phyloP scores from a whole-genome alignment of 2,329 filamentous ascomycete genomes.

The Bipolaris sorokiniana region DNA sequence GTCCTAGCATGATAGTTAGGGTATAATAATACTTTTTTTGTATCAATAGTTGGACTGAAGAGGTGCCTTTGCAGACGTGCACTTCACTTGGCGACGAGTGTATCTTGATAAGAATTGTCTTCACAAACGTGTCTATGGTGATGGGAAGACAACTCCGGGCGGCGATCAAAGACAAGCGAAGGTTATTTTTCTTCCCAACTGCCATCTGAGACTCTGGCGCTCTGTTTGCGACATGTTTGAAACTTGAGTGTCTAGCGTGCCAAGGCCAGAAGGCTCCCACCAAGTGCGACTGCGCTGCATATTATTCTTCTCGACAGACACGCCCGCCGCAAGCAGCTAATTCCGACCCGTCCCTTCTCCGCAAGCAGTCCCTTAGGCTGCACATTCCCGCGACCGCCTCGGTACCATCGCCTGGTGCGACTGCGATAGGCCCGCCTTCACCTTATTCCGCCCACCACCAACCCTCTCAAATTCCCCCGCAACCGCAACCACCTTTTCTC shows the following conservation, averaged over 20 bases:
- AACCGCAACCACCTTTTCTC: conserved; percentile 14
- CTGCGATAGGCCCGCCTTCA: conserved; percentile 30
- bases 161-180: neutral
- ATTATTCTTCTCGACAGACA: conserved; percentile 32
- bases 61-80: conserved; percentile 69
- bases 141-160: conserved; percentile 28
- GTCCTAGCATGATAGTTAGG: conserved; percentile 92
- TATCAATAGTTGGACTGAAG: conserved; percentile 98
- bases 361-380: conserved; percentile 18
- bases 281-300: conserved; percentile 31
- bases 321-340: conserved; percentile 25
- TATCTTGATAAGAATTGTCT: conserved; percentile 18
- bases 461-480: conserved; percentile 23
- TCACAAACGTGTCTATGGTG: conserved; percentile 10
- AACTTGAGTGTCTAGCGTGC: conserved; percentile 23
- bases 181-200: conserved; percentile 13
- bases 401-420: conserved; percentile 45
- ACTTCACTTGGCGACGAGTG: conserved; percentile 42
- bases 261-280: conserved; percentile 22
- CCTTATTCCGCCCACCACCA: conserved; percentile 23
- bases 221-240: conserved; percentile 16
- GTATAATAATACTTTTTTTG: conserved; percentile 83
- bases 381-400: conserved; percentile 30
- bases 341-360: conserved; percentile 19
- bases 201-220: conserved; percentile 13